Conservation (phyloP, 306 rosid genomes). For the Vigna unguiculata region DNA sequence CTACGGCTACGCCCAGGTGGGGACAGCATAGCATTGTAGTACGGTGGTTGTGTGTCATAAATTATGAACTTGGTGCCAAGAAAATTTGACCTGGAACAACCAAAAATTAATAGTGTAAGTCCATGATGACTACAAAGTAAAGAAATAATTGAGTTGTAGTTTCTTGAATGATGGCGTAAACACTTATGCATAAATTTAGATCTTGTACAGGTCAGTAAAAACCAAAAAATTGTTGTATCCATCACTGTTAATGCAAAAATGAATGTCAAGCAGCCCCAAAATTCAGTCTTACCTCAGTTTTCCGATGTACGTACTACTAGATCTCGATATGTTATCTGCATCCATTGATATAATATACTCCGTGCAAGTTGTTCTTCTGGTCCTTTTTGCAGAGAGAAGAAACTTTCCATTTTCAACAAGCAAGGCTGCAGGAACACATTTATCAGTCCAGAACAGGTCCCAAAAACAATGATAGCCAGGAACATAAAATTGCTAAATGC, state of each 20-base stretch:
- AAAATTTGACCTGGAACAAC: constrained; percentile 83
- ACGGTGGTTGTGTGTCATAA: constrained; percentile 90
- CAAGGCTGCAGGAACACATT: constrained; percentile 66
- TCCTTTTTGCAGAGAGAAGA: constrained; percentile 92
- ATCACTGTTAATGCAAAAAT: not conserved
- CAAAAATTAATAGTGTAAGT: constrained; percentile 1
- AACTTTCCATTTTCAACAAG: constrained; percentile 97
- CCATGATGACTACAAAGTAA: not conserved
- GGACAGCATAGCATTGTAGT: constrained; percentile 69
- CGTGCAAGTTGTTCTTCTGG: constrained; percentile 88
- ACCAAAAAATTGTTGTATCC: not conserved
- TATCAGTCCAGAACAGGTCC: constrained; percentile 35
- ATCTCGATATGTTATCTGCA: constrained; percentile 90
- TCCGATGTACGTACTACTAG: constrained; percentile 89
- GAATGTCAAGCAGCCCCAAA: not conserved
- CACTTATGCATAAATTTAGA: not conserved
- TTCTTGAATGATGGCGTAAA: not conserved
- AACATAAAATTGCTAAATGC: not conserved
- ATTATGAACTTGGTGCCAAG: constrained; percentile 97
- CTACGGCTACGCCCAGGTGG: constrained; percentile 89
- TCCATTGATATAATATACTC: constrained; percentile 94
- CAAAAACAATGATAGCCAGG: not conserved
- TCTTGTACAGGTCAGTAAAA: constrained; percentile 4
- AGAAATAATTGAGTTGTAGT: not conserved
- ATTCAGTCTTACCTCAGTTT: constrained; percentile 75